Evolutionary conservation across 1,284 basidiomycete genomes (phyloP), one percentile per base, ranked within the genome.

Genomic region (Cryptococcus amylolentus): DNA sequence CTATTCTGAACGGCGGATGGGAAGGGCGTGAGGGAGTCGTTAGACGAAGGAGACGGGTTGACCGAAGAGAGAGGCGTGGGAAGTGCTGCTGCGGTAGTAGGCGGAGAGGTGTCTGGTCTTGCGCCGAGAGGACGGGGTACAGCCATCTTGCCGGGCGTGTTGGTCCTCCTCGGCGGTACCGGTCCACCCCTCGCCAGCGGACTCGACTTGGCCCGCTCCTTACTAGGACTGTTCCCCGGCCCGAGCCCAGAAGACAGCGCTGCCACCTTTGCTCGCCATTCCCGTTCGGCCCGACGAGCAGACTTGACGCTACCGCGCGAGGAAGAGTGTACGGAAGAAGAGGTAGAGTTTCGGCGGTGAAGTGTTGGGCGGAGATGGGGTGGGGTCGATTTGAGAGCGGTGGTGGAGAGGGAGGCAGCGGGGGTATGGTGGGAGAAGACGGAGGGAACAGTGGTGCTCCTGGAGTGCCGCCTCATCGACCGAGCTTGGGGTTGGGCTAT

Each of bases 211-310:
- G 31, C 31, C 31, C 31, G 1, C 5, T n/a, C 16, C 4, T n/a
- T n/a, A n/a, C 16, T 42, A 7, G 20, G n/a, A 14, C 44, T 46
- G 16, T 26, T 18, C 26, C 27, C 26, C 18, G 14, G 18, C 26
- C 39, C 31, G 16, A 55, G 45, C 1, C 52, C 46, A 31, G 48
- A 45, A 5, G 67, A 56, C 8, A 72, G 41, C 1, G 67, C 66
- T 2, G 65, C 67, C 12, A 72, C 60, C 47, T 64, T 66, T 28
- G 68, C 68, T 49, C 67, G 61, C 70, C 70, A 72, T 54, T 72
- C 70, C 14, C 63, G 52, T 45, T 72, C 70, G 8, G 65, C 67
- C 35, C 58, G 44, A 20, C 55, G 53, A 13, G 62, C 50, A 8
- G 66, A 64, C 42, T 57, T 62, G 52, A 62, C 52, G 4, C 57